Conservation (phyloP, 441 rosid species). For the Croton setiger region DNA sequence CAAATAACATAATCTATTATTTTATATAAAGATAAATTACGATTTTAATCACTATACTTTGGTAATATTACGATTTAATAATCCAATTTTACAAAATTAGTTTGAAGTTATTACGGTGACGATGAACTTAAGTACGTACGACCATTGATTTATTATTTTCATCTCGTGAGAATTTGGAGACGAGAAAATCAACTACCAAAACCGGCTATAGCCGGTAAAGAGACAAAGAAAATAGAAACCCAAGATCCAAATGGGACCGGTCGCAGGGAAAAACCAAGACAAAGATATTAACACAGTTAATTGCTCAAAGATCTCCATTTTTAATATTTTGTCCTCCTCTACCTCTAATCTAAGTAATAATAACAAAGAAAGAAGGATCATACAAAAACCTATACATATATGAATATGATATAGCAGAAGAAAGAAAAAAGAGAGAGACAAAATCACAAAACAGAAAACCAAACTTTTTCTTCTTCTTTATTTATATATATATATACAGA, state of each 20-base stretch:
- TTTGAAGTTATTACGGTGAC: too few species aligned
- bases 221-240: not conserved
- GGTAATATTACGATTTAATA: too few species aligned
- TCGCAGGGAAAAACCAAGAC: constrained; percentile 33
- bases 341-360: constrained; percentile 4
- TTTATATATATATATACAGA: constrained; percentile 13
- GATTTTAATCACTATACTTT: too few species aligned
- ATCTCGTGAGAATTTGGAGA: constrained; percentile 24
- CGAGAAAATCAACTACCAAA: constrained; percentile 22
- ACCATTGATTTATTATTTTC: not conserved
- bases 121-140: too few species aligned
- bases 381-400: not conserved
- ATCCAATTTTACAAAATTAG: too few species aligned
- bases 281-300: constrained; percentile 23
- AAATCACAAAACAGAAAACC: constrained; percentile 20
- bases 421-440: constrained; percentile 1
- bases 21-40: too few species aligned
- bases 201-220: constrained; percentile 46
- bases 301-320: constrained; percentile 32
- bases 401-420: constrained; percentile 5
- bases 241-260: constrained; percentile 32
- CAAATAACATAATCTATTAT: too few species aligned
- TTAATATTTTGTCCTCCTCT: constrained; percentile 13
- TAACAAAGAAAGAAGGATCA: constrained; percentile 11
- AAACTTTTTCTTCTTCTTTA: constrained; percentile 2